phyloP scores from a whole-genome alignment of 2,329 filamentous ascomycete species.

The Xylaria sp. region DNA sequence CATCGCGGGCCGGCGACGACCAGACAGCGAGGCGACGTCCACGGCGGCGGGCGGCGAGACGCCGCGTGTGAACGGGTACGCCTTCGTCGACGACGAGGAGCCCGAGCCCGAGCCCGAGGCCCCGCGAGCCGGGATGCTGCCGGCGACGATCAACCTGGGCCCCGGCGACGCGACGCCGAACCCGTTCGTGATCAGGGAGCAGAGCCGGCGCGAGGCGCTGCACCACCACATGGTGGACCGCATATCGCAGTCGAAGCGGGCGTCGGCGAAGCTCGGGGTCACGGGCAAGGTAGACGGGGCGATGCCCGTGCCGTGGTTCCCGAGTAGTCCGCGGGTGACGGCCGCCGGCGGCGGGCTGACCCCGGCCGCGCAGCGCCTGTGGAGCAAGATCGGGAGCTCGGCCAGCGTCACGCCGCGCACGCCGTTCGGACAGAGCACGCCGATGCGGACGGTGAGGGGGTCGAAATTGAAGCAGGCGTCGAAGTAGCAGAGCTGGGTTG shows the following conservation, averaged over 20 bases:
- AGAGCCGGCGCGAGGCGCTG: constrained; percentile 79
- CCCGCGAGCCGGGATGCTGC: constrained; percentile 47
- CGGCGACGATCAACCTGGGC: constrained; percentile 66
- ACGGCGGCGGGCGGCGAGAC: constrained; percentile 75
- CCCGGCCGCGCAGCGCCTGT: constrained; percentile 77
- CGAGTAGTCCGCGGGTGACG: constrained; percentile 69
- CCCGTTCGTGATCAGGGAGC: constrained; percentile 82
- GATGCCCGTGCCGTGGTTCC: constrained; percentile 76
- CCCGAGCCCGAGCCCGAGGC: constrained; percentile 61
- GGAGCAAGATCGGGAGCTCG: constrained; percentile 67
- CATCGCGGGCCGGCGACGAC: constrained; percentile 76
- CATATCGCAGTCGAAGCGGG: constrained; percentile 76
- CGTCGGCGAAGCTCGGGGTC: constrained; percentile 66
- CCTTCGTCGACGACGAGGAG: constrained; percentile 88
- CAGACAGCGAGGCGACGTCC: constrained; percentile 70
- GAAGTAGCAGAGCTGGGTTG: constrained; percentile 42
- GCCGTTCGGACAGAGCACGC: constrained; percentile 55
- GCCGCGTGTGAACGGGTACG: constrained; percentile 90
- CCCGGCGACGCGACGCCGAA: constrained; percentile 72
- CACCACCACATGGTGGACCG: constrained; percentile 89
- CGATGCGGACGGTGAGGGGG: constrained; percentile 49
- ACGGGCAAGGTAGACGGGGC: constrained; percentile 66
- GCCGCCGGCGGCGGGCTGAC: constrained; percentile 69
- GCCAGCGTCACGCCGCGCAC: constrained; percentile 50
- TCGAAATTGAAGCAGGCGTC: constrained; percentile 51